Conservation (phyloP, 768 basidiomycete genomes). For the Rhizopogon vulgaris region DNA sequence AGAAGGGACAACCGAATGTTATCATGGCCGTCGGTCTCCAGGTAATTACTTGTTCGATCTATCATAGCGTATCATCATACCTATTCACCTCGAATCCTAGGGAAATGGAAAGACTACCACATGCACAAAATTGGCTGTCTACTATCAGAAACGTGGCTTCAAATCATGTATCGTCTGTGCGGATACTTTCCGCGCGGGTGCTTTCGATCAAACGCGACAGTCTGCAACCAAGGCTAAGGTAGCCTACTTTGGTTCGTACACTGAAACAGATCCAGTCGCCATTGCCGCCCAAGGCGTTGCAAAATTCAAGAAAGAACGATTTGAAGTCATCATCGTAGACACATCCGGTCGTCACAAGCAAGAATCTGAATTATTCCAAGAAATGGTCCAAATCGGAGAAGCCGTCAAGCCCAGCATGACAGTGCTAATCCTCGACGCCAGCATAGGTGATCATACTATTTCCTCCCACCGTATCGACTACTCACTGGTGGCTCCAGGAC, state of each 20-base stretch:
- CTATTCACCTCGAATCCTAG: constrained; percentile 32
- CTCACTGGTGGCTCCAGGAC: constrained; percentile 44
- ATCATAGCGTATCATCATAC: not conserved
- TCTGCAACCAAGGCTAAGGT: constrained; percentile 98
- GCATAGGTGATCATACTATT: constrained; percentile 61
- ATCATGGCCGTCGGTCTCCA: constrained; percentile 98
- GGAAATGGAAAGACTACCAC: constrained; percentile 99
- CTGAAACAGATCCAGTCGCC: constrained; percentile 94
- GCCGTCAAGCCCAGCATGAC: constrained; percentile 97
- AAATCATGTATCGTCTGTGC: constrained; percentile 97
- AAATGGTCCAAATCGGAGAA: constrained; percentile 95
- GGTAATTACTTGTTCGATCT: constrained; percentile 35
- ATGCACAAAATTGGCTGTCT: constrained; percentile 96
- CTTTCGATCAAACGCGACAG: constrained; percentile 98
- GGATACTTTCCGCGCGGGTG: constrained; percentile 98
- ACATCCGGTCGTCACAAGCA: constrained; percentile 97
- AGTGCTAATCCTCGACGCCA: constrained; percentile 90
- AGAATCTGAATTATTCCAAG: constrained; percentile 92
- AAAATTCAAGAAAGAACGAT: constrained; percentile 97
- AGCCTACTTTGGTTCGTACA: constrained; percentile 98
- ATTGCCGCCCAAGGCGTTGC: constrained; percentile 92
- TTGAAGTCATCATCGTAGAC: constrained; percentile 98
- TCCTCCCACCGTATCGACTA: not conserved
- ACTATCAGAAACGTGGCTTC: constrained; percentile 96
- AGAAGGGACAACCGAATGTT: constrained; percentile 89